Conservation (phyloP, 305 asterid genomes). For the Caryopteris hybrid region DNA sequence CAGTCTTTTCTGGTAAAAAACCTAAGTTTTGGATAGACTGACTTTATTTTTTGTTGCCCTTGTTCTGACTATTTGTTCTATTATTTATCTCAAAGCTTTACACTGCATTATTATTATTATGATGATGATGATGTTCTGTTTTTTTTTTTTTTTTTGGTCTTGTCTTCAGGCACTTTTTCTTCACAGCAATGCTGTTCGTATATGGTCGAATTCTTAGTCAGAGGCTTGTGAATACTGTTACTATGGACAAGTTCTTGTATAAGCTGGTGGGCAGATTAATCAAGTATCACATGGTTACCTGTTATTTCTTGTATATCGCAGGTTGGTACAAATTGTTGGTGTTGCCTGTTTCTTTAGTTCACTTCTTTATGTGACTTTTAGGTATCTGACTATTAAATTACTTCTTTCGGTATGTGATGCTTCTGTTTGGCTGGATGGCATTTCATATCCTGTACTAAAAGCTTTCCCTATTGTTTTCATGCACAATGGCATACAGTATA, state of each 20-base stretch:
- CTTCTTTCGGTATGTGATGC: constrained; percentile 2
- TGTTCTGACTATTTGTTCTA: constrained; percentile 7
- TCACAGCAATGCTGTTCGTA: constrained; percentile 93
- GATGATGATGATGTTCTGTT: too few relatives aligned
- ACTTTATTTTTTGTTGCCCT: background rate
- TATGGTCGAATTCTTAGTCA: constrained; percentile 97
- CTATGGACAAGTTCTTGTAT: constrained; percentile 73
- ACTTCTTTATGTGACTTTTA: background rate
- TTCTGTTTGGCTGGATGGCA: constrained; percentile 3
- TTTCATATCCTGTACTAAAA: background rate
- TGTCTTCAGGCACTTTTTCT: constrained; percentile 89
- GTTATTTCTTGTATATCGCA: constrained; percentile 89
- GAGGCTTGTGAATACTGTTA: constrained; percentile 89
- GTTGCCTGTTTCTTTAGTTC: constrained; percentile 8
- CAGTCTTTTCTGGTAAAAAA: too few relatives aligned
- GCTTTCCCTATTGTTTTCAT: background rate
- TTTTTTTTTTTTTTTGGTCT: too few relatives aligned
- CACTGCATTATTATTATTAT: too few relatives aligned
- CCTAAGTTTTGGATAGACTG: constrained; percentile 6
- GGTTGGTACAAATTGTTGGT: constrained; percentile 44
- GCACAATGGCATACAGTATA: background rate
- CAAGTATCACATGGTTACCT: constrained; percentile 99
- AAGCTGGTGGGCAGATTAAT: constrained; percentile 73
- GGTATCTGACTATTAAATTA: background rate
- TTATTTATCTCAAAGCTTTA: background rate